phyloP scores from a whole-genome alignment of 1,284 basidiomycete genomes.

The Retiboletus fuscus region DNA sequence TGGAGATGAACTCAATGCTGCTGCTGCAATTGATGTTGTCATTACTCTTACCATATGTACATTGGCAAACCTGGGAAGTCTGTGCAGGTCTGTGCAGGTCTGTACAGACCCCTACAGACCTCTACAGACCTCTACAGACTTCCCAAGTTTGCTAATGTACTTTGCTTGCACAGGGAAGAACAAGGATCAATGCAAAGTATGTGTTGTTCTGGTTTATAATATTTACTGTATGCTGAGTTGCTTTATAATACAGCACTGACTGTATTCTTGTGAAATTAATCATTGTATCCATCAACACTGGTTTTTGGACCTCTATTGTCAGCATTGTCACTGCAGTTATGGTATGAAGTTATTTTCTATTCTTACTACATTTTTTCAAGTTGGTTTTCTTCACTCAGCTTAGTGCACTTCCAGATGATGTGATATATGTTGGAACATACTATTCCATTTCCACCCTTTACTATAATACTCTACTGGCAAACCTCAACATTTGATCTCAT shows the following conservation, averaged over 20 bases:
- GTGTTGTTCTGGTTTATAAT: too few species aligned
- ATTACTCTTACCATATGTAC: too few species aligned
- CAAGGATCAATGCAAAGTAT: too few species aligned
- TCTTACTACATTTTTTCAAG: neutral
- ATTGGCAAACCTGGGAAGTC: too few species aligned
- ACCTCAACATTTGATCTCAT: conserved; percentile 1
- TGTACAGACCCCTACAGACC: too few species aligned
- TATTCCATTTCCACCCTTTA: neutral
- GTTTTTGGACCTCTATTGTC: conserved; percentile 2
- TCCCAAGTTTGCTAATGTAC: too few species aligned
- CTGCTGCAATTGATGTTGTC: too few species aligned
- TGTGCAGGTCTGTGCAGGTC: too few species aligned
- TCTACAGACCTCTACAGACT: too few species aligned
- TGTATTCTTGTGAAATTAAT: conserved; percentile 2
- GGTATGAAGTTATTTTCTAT: neutral
- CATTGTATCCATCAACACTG: conserved; percentile 7
- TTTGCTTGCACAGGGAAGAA: too few species aligned
- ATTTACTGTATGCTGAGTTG: too few species aligned
- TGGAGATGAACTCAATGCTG: too few species aligned
- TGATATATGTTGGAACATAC: neutral
- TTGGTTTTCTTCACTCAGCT: neutral
- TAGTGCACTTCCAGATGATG: neutral
- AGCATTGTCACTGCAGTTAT: neutral
- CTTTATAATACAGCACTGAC: neutral
- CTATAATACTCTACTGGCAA: conserved; percentile 6